phyloP scores from a whole-genome alignment of 2,329 filamentous ascomycete species.

The Penicillium thymicola region DNA sequence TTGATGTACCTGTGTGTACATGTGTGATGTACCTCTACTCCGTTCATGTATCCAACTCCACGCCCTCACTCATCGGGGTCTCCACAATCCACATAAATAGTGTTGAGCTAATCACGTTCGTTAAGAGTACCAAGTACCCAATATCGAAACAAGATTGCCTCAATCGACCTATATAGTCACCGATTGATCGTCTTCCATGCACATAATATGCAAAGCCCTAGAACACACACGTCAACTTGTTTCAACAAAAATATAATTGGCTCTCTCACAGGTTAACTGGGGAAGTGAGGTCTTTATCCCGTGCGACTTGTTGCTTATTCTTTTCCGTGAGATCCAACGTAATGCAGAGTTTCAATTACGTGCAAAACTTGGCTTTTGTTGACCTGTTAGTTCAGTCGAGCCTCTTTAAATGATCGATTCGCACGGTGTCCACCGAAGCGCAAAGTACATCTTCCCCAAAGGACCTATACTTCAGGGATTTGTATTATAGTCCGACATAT shows the following conservation, averaged over 20 bases:
- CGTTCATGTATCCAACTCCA: background rate
- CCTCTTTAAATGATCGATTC: background rate
- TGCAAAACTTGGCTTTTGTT: background rate
- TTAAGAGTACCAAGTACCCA: background rate
- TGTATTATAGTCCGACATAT: background rate
- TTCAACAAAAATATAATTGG: background rate
- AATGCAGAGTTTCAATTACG: conserved; percentile 5
- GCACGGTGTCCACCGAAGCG: background rate
- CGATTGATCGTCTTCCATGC: background rate
- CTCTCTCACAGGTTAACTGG: background rate
- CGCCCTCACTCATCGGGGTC: background rate
- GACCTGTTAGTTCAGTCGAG: background rate
- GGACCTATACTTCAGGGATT: background rate
- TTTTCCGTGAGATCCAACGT: conserved; percentile 5
- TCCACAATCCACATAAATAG: background rate
- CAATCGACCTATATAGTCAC: background rate
- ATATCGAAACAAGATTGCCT: background rate
- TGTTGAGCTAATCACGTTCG: background rate
- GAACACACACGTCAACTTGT: background rate
- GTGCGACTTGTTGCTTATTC: conserved; percentile 6
- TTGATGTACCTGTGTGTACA: background rate
- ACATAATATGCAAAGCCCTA: background rate
- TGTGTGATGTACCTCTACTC: background rate
- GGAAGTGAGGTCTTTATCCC: background rate
- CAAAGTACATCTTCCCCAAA: background rate